Evolutionary conservation across 352 stramenopile genomes (phyloP).

Genomic region (Bremia lactucae): DNA sequence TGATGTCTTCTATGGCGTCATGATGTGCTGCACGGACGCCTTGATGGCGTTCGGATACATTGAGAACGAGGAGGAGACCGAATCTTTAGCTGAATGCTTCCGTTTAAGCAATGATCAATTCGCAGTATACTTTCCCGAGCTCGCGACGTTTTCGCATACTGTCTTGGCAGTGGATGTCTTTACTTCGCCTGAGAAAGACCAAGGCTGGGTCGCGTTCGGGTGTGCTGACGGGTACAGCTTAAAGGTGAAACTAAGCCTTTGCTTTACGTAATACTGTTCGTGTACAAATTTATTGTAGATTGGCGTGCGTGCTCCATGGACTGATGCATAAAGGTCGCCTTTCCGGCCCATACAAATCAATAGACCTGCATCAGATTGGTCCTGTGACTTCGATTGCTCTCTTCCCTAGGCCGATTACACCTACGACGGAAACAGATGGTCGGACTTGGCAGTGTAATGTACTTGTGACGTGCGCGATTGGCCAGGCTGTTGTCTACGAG

Average conservation of each 20-base stretch:
- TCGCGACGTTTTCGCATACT: slow-evolving; percentile 42
- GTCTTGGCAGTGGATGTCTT: slow-evolving; percentile 43
- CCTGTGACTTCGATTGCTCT: slow-evolving; percentile 52
- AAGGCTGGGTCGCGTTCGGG: slow-evolving; percentile 45
- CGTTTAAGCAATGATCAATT: slow-evolving; percentile 56
- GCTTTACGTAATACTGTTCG: background rate
- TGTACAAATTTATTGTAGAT: slow-evolving; percentile 10
- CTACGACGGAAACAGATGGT: background rate
- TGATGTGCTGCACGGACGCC: slow-evolving; percentile 46
- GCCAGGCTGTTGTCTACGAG: slow-evolving; percentile 41
- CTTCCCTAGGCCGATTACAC: slow-evolving; percentile 21
- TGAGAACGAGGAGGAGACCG: slow-evolving; percentile 18
- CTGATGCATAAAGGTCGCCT: slow-evolving; percentile 20
- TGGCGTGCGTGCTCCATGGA: slow-evolving; percentile 44
- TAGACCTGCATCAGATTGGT: slow-evolving; percentile 46
- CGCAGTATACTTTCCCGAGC: slow-evolving; percentile 54
- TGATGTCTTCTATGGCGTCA: slow-evolving; percentile 42
- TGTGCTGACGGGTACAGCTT: slow-evolving; percentile 55
- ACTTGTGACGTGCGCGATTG: slow-evolving; percentile 52
- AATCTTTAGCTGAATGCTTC: slow-evolving; percentile 16
- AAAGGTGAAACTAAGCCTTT: background rate
- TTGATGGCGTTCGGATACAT: slow-evolving; percentile 58
- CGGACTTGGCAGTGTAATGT: slow-evolving; percentile 32
- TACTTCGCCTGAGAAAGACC: slow-evolving; percentile 8
- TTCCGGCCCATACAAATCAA: slow-evolving; percentile 33